Conservation (phyloP, 441 rosid genomes). For the Adansonia grandidieri region DNA sequence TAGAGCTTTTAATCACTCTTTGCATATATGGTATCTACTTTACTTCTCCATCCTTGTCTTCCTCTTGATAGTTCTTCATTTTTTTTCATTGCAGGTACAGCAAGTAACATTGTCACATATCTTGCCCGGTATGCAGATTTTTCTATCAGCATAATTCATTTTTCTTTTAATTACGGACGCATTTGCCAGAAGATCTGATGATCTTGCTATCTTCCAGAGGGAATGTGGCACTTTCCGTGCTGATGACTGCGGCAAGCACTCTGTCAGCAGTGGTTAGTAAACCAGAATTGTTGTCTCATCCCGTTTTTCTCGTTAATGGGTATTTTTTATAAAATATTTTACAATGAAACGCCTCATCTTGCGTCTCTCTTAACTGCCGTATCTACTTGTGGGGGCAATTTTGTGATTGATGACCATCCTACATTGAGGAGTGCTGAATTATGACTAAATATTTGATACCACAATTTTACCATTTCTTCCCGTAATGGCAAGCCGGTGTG, state of each 20-base stretch:
- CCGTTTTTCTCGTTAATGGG: constrained; percentile 14
- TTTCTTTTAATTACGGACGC: constrained; percentile 16
- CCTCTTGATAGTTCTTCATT: constrained; percentile 24
- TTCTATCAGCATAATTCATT: constrained; percentile 4
- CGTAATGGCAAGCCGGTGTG: neutral
- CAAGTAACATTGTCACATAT: constrained; percentile 86
- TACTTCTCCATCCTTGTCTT: constrained; percentile 13
- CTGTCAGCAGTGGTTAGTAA: constrained; percentile 77
- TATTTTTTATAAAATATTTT: neutral
- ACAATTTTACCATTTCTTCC: neutral
- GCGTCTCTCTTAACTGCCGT: neutral
- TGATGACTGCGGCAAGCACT: constrained; percentile 95
- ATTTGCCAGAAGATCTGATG: constrained; percentile 29
- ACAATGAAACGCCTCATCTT: neutral
- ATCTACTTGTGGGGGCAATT: neutral
- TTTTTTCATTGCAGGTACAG: constrained; percentile 66
- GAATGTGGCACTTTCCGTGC: constrained; percentile 90
- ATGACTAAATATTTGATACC: constrained; percentile 1
- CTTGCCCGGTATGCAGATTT: constrained; percentile 62
- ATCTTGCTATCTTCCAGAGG: constrained; percentile 52
- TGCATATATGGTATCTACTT: constrained; percentile 10
- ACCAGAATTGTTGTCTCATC: constrained; percentile 9
- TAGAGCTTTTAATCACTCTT: constrained; percentile 33
- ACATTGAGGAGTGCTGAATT: neutral
- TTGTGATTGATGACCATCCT: constrained; percentile 2